phyloP scores from a whole-genome alignment of 495 filamentous ascomycete species.

The Thozetella sp. region DNA sequence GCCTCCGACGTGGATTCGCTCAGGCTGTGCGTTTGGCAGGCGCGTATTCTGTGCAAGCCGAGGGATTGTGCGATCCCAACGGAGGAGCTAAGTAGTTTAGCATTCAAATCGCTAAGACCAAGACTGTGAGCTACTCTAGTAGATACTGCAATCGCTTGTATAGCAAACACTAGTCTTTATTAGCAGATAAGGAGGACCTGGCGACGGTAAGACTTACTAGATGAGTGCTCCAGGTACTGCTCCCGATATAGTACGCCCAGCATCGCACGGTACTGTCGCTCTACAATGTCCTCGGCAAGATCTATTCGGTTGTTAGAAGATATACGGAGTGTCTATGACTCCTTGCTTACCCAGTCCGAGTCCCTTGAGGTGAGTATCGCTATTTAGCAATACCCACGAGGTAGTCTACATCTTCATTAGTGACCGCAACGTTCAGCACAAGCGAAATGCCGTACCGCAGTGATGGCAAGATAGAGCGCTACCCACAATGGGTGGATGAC shows the following conservation, averaged over 20 bases:
- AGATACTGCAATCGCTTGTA: neutral
- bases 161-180: neutral
- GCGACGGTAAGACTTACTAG: neutral
- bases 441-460: neutral
- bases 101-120: neutral
- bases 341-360: neutral
- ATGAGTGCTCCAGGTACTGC: neutral
- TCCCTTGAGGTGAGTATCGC: neutral
- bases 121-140: neutral
- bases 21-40: neutral
- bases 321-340: neutral
- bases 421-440: neutral
- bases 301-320: neutral
- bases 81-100: neutral
- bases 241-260: neutral
- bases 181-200: neutral
- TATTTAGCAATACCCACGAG: neutral
- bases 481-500: neutral
- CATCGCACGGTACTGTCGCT: conserved; percentile 2
- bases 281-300: neutral
- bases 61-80: neutral
- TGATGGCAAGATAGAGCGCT: neutral
- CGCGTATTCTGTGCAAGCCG: neutral
- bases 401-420: neutral
- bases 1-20: neutral